Base-by-base conservation (phyloP, 441 rosid species). In the Mallotus japonicus region DNA sequence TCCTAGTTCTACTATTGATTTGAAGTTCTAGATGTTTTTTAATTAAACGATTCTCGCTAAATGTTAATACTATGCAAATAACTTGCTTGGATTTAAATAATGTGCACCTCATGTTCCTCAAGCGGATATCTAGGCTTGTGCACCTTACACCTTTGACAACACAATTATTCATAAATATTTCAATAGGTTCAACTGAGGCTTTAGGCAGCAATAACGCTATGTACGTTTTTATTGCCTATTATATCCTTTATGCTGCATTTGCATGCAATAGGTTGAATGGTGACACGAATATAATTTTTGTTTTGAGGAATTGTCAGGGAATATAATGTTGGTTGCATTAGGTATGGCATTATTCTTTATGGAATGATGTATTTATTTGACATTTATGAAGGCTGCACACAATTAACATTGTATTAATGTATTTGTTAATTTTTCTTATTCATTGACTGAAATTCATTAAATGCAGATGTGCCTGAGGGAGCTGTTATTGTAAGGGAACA, bases 401-500 rank as follows among this genome's bases (percentile, higher is more conserved):
- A 22, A 14, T 60, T 51, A 67, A 49, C 17, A 37, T 42, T 8
- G 47, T 74, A 13, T 22, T 16, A 44, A 16, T 49, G 55, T 50
- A 1, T 46, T 10, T 65, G 22, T 34, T 17, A n/a, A 37, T 70
- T 20, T 32, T 66, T 40, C 19, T 6, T 19, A 28, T 1, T 40
- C 11, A 8, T 14, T 53, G 42, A 12, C 22, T 22, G 3, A 51
- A 54, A 62, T 53, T 73, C 47, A 61, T 15, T 5, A 67, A 67
- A 46, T 81, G 87, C 92, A 95, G 99, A 95, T 87, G 99, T 95
- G 77, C 99, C 96, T 0, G 99, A 95, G 87, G 98, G 99, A 79
- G 99, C 99, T 22, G 70, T 93, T 78, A 93, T 93, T 73, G 73
- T 93, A 63, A 80, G 95, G 60, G 99, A 93, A 69, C 99, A 92